Evolutionary conservation across 148 eudicot species (phyloP).

Genomic region (Camellia japonica): DNA sequence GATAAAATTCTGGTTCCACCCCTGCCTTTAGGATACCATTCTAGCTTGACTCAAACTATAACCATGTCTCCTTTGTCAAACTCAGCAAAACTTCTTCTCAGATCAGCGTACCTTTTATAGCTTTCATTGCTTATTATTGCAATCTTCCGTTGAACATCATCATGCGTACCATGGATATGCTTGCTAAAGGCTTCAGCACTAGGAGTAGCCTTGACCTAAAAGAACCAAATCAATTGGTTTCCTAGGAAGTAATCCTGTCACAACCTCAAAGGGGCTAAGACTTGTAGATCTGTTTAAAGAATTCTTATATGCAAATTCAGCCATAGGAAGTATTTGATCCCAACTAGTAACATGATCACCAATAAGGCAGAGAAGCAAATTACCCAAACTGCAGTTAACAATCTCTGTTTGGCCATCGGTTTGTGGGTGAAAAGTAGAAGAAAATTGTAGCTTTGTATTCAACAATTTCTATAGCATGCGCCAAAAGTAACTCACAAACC

Average conservation of each 20-base stretch:
- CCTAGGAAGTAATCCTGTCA: background rate
- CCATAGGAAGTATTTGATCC: background rate
- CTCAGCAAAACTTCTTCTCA: background rate
- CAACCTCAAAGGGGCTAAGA: background rate
- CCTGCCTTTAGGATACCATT: background rate
- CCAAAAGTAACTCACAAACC: background rate
- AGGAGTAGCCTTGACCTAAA: background rate
- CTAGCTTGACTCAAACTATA: background rate
- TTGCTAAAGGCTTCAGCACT: background rate
- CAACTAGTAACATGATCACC: no score
- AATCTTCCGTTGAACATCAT: background rate
- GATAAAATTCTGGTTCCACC: no score
- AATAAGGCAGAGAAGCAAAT: no score
- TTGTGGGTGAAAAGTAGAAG: no score
- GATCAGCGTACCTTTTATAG: background rate
- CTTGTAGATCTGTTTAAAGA: background rate
- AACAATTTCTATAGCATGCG: background rate
- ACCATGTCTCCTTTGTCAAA: background rate
- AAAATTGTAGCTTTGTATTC: no score
- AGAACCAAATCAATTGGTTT: background rate
- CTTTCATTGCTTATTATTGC: background rate
- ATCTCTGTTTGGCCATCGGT: no score
- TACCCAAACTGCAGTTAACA: no score
- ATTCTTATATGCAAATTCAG: background rate
- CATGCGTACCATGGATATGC: background rate